Base-by-base conservation (phyloP, 306 rosid genomes). In the Glycine tomentella region DNA sequence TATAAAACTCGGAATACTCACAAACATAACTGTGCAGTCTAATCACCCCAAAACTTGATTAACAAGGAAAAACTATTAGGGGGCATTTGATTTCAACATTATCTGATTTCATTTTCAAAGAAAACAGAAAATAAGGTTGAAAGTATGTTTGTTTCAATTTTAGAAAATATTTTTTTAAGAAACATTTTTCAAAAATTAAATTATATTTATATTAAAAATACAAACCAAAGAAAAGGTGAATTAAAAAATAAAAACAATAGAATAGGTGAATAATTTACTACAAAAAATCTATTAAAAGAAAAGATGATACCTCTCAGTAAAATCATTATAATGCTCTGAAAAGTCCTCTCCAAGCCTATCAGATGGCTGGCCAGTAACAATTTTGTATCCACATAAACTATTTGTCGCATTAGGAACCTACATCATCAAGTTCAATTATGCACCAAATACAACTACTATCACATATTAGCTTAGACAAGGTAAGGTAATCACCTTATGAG, bases 311-410 rank as follows among this genome's bases (percentile, higher is more conserved):
- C 99, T 96, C 82, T 92, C 98, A 44, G 92, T 93, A 66, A 93
- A 92, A 74, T 96, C 97, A 83, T 89, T 87, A 80, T 85, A 86
- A 33, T 74, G 83, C 77, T 89, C 98, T 2, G 98, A 89, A 72
- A 96, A 96, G 88, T 96, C 98, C 86, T 93, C 99, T 58, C 99
- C 99, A 80, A 96, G 94, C 86, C 97, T 90, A 90, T 96, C 98
- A 70, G 99, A 96, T 79, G 99, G 99, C 79, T 96, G 99, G 79
- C 98, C 98, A 15, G 98, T 93, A 66, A 96, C 97, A 82, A 96
- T 92, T 84, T 92, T 96, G 91, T 93, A 96, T 82, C 99, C 99
- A 33, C 98, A 96, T 74, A 93, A 87, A 84, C 98, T 96, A 86
- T 93, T 96, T 64, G 98, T 96, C 59, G 98, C 98, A 96, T 96